Evolutionary conservation across 306 rosid species (phyloP).

Genomic region (Begonia loranthoides): DNA sequence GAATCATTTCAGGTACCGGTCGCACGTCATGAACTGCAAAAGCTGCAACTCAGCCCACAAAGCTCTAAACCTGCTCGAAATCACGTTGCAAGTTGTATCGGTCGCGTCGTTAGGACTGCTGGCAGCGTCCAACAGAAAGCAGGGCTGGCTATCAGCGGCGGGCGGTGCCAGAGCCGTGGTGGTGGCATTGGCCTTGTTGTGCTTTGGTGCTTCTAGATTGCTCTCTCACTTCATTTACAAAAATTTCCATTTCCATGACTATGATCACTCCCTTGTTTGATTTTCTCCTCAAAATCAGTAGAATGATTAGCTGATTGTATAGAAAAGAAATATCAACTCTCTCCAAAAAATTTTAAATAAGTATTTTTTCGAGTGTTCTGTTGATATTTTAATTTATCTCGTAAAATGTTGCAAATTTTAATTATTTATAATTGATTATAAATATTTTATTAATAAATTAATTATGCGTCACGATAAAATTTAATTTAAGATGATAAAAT

Average conservation of each 20-base stretch:
- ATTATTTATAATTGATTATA: no score
- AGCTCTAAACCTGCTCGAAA: conserved; percentile 53
- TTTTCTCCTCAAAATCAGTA: no score
- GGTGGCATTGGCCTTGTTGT: conserved; percentile 40
- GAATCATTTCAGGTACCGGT: conserved; percentile 48
- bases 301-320: no score
- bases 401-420: no score
- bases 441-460: no score
- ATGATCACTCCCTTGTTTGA: conserved; percentile 21
- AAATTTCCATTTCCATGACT: conserved; percentile 70
- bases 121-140: conserved; percentile 38
- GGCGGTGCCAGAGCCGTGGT: conserved; percentile 26
- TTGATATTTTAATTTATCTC: no score
- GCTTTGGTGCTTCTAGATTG: conserved; percentile 61
- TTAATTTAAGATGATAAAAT: no score
- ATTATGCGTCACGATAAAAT: no score
- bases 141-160: conserved; percentile 22
- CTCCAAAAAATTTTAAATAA: no score
- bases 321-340: no score
- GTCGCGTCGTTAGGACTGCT: conserved; percentile 56
- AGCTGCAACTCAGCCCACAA: conserved; percentile 67
- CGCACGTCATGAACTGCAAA: conserved; percentile 73
- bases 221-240: conserved; percentile 66
- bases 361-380: no score
- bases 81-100: conserved; percentile 44